These are phyloP conservation scores for Oryza coarctata DNA, from an alignment of 176 grass and related monocot genomes.

Conservation along the genomic window DNA sequence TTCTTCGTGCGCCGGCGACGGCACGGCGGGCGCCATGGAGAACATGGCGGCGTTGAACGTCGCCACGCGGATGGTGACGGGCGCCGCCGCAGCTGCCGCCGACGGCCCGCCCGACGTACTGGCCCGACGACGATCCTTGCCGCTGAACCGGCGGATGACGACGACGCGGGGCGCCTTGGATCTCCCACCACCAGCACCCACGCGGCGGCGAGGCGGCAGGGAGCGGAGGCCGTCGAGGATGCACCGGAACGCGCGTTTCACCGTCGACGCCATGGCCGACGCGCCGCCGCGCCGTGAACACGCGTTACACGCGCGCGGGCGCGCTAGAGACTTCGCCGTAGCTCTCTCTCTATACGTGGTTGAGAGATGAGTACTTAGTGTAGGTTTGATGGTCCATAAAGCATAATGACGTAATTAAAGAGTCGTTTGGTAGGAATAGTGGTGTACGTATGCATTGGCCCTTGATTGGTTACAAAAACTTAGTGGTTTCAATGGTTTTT, in stretches of 20 bases:
- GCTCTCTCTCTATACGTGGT: background rate
- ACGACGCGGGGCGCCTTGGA: constrained; percentile 31
- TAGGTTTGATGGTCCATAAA: background rate
- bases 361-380: background rate
- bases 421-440: background rate
- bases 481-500: background rate
- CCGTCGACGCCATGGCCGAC: background rate
- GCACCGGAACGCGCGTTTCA: constrained; percentile 9
- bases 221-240: constrained; percentile 21
- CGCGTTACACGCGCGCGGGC: too few relatives aligned
- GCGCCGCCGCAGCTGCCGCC: background rate
- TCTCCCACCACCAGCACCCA: background rate
- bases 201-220: constrained; percentile 1
- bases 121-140: background rate
- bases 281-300: too few relatives aligned
- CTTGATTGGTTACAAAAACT: background rate
- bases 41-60: constrained; percentile 98
- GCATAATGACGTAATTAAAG: background rate
- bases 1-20: background rate
- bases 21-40: constrained; percentile 82
- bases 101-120: background rate
- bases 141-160: constrained; percentile 6
- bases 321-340: background rate
- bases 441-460: background rate
- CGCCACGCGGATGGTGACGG: constrained; percentile 68